Evolutionary conservation across 257 asterid genomes (phyloP), one percentile per base, ranked within the genome.

Genomic region (Nicotiana benthamiana): DNA sequence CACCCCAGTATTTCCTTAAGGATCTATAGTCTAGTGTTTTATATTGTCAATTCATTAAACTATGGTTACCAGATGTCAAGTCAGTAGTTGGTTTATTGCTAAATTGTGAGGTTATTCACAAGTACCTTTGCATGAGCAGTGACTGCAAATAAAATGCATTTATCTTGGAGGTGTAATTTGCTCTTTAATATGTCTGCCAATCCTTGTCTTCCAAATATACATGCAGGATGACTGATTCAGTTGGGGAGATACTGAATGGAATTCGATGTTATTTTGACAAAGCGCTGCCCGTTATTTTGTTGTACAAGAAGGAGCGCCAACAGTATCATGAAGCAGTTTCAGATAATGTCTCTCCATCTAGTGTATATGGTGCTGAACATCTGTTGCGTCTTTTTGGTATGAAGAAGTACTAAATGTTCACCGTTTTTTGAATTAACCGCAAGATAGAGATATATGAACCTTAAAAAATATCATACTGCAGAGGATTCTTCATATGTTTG

Each of bases 311-410:
- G 83, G 99, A 96, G 87, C 93, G 94, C 74, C 97, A 90, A 64
- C 99, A 96, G 87, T 94, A 90, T 83, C 86, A 87, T 60, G 97
- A 94, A 26, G 86, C 90, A 80, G 77, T 94, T 72, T 72, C 88
- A 77, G 96, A 87, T 75, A 82, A 86, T 80, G 84, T 83, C 81
- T 86, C 96, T 72, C 95, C 99, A 32, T 94, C 98, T 68, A 91
- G 92, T 82, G 83, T 96, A 77, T 96, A 96, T 83, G 99, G 99
- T 76, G 98, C 97, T 51, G 98, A 96, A 85, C 99, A 96, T 91
- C 90, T 96, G 36, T 81, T 96, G 83, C 97, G 98, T 87, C 93
- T 96, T 82, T 96, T 96, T 85, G 98, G 99, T 96, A 94, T 85
- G 91, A 70, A 60, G 28, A 74, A 74, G 22, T 26, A 72, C 24